phyloP scores from a whole-genome alignment of 257 asterid species.

The Schizonepeta tenuifolia region DNA sequence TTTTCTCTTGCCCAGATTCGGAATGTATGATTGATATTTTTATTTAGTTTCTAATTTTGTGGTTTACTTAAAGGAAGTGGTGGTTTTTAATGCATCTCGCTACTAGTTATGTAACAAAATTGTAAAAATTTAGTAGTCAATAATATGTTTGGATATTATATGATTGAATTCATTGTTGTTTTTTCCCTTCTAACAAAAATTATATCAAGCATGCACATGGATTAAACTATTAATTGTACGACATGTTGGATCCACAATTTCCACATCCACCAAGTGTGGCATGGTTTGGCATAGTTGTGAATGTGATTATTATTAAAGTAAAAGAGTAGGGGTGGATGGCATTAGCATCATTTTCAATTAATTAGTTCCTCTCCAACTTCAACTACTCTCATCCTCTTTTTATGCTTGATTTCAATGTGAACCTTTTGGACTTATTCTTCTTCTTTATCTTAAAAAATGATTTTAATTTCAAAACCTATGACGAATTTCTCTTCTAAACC shows the following conservation, averaged over 20 bases:
- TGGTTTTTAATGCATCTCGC: too few relatives aligned
- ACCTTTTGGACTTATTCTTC: slow-evolving; percentile 31
- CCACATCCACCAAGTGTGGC: background rate
- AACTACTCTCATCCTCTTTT: background rate
- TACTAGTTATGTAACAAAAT: too few relatives aligned
- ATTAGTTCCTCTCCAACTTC: slow-evolving; percentile 22
- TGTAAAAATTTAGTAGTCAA: too few relatives aligned
- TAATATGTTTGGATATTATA: too few relatives aligned
- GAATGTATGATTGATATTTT: background rate
- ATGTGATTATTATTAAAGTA: background rate
- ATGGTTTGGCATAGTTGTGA: background rate
- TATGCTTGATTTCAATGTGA: slow-evolving; percentile 21
- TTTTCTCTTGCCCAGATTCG: background rate
- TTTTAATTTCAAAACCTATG: background rate
- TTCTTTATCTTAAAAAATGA: background rate
- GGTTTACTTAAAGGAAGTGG: background rate
- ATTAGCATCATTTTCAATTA: slow-evolving; percentile 8
- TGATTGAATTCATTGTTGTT: too few relatives aligned
- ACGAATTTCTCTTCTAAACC: background rate
- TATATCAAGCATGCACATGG: too few relatives aligned
- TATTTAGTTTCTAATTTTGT: background rate
- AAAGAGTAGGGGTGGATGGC: background rate
- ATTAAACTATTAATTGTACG: too few relatives aligned
- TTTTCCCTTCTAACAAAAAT: too few relatives aligned
- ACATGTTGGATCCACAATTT: too few relatives aligned